Percentiles rank a stretch among this genome's conserved stretches.
Conservation (phyloP, 768 basidiomycete genomes). For the Suillus subluteus region DNA sequence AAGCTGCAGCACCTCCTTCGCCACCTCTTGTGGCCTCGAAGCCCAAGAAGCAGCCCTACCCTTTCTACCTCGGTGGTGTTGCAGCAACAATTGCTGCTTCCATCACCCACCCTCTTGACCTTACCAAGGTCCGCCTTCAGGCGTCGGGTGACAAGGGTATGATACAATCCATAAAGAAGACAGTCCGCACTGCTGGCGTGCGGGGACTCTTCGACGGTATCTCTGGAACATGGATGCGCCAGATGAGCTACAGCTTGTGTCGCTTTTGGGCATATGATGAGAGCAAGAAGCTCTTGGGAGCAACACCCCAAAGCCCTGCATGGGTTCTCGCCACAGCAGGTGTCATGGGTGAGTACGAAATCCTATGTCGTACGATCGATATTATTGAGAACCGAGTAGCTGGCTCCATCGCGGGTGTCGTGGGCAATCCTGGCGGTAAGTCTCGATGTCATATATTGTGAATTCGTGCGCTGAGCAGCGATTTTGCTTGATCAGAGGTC, state of each 20-base stretch:
- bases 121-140: slow-evolving; percentile 91
- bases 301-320: slow-evolving; percentile 65
- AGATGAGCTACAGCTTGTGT: slow-evolving; percentile 92
- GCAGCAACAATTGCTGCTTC: slow-evolving; percentile 90
- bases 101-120: slow-evolving; percentile 84
- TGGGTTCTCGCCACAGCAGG: slow-evolving; percentile 85
- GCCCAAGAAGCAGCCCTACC: slow-evolving; percentile 71
- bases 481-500: slow-evolving; percentile 53
- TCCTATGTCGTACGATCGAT: neutral
- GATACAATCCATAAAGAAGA: slow-evolving; percentile 83
- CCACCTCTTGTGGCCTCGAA: slow-evolving; percentile 9
- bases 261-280: slow-evolving; percentile 95
- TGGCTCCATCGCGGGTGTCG: slow-evolving; percentile 81
- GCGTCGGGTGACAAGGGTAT: slow-evolving; percentile 92
- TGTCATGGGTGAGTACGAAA: slow-evolving; percentile 70
- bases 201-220: slow-evolving; percentile 84
- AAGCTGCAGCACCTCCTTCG: slow-evolving; percentile 7
- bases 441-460: slow-evolving; percentile 7
- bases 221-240: slow-evolving; percentile 85
- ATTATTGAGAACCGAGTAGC: slow-evolving; percentile 44
- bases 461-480: neutral
- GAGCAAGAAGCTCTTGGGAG: slow-evolving; percentile 82
- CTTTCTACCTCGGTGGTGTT: slow-evolving; percentile 86
- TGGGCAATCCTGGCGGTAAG: slow-evolving; percentile 88
- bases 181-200: slow-evolving; percentile 74